A percentile compares a stretch with the other conserved stretches of the same genome.
Evolutionary conservation across 495 filamentous ascomycete genomes (phyloP).

Genomic region (Tuber borchii): DNA sequence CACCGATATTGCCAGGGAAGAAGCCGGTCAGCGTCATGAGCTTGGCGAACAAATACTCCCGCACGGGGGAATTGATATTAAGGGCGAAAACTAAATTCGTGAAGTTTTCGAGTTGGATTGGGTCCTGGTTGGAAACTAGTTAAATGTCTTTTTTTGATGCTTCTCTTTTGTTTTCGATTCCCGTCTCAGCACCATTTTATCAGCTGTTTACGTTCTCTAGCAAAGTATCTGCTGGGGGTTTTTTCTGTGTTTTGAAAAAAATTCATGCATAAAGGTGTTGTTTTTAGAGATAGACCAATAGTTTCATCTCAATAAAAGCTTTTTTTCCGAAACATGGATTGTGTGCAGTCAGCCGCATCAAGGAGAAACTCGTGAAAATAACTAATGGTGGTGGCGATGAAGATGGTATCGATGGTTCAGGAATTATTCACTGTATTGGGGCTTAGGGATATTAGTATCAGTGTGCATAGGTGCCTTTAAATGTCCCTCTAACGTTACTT

Average conservation of each 20-base stretch:
- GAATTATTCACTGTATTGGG: neutral
- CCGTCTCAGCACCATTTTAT: neutral
- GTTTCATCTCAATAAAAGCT: neutral
- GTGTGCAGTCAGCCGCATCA: neutral
- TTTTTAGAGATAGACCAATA: neutral
- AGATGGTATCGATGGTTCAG: neutral
- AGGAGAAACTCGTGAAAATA: neutral
- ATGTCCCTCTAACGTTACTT: too few species aligned
- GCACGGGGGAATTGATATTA: slow-evolving; percentile 29
- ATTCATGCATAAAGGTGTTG: neutral
- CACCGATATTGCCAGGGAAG: slow-evolving; percentile 68
- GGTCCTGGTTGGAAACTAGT: neutral
- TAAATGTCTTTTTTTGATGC: neutral
- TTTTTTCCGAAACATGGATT: neutral
- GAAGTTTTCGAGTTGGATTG: neutral
- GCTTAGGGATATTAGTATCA: neutral
- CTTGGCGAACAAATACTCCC: slow-evolving; percentile 57
- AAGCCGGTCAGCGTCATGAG: slow-evolving; percentile 54
- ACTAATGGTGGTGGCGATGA: neutral
- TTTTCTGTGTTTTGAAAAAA: neutral
- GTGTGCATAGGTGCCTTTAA: too few species aligned
- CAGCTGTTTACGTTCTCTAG: neutral
- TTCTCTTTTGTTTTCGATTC: neutral
- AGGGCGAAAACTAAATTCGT: slow-evolving; percentile 1
- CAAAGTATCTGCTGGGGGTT: neutral